Evolutionary conservation across 129 eudicot genomes (phyloP).

Genomic region (Chrysanthemum lavandulifolium): DNA sequence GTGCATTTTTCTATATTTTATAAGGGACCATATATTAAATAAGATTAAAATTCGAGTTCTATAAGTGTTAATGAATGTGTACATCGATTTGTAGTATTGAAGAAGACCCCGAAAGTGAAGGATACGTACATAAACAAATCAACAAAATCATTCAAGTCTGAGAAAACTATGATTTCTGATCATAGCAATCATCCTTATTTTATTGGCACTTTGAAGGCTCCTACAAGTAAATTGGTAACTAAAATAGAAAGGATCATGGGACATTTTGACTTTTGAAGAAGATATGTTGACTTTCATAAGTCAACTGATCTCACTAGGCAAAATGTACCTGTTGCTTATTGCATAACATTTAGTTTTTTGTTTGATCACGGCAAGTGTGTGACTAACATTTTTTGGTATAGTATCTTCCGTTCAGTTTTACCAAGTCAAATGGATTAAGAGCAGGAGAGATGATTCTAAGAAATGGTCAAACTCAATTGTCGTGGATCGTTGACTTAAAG

Average conservation of each 20-base stretch:
- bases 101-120: slow-evolving; percentile 7
- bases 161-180: not conserved
- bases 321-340: too few species aligned
- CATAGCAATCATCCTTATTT: not conserved
- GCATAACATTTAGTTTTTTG: too few species aligned
- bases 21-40: not conserved
- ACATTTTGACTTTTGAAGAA: too few species aligned
- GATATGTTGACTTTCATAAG: too few species aligned
- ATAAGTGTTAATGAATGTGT: not conserved
- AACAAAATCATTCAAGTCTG: not conserved
- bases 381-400: too few species aligned
- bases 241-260: too few species aligned
- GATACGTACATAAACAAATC: not conserved
- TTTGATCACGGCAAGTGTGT: too few species aligned
- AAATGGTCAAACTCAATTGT: not conserved
- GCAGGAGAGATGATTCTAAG: too few species aligned
- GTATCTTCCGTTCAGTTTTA: too few species aligned
- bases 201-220: not conserved
- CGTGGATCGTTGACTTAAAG: not conserved
- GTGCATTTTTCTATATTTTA: not conserved
- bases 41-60: slow-evolving; percentile 1
- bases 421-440: too few species aligned
- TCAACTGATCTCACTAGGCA: too few species aligned
- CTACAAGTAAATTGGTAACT: too few species aligned
- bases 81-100: slow-evolving; percentile 10